Conservation (phyloP, 129 eudicot genomes). For the Oenanthe sinensis region DNA sequence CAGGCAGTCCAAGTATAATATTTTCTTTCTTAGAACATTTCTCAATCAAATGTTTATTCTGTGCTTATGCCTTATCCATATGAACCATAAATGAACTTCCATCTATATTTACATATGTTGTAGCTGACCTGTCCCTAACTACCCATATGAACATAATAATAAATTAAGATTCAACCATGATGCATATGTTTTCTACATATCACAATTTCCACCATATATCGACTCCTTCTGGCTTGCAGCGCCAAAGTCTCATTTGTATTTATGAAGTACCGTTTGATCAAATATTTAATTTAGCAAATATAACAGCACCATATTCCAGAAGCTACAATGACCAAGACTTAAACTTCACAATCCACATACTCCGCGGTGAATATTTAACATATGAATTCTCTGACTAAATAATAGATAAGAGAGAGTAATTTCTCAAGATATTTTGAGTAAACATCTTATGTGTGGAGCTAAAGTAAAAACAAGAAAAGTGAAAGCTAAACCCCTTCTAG, state of each 20-base stretch:
- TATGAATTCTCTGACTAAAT: not conserved
- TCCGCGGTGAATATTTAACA: not conserved
- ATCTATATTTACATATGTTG: not conserved
- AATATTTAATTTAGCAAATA: not conserved
- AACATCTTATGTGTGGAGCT: not conserved
- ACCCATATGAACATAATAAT: not conserved
- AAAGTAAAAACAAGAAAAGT: not conserved
- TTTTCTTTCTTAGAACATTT: not conserved
- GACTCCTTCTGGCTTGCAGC: not conserved
- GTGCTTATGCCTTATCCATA: not conserved
- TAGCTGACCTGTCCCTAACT: not conserved
- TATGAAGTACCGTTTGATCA: not conserved
- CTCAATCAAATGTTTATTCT: not conserved
- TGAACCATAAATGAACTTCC: not conserved
- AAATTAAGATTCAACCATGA: not conserved
- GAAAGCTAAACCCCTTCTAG: not conserved
- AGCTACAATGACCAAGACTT: too few relatives aligned
- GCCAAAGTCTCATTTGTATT: not conserved
- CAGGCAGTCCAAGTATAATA: not conserved
- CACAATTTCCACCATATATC: not conserved
- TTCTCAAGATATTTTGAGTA: not conserved
- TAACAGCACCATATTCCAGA: not conserved
- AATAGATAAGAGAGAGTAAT: not conserved
- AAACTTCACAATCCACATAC: not conserved
- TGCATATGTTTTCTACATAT: not conserved